Conservation (phyloP, 192 early-diverging fungal genomes). For the Geranomyces variabilis region DNA sequence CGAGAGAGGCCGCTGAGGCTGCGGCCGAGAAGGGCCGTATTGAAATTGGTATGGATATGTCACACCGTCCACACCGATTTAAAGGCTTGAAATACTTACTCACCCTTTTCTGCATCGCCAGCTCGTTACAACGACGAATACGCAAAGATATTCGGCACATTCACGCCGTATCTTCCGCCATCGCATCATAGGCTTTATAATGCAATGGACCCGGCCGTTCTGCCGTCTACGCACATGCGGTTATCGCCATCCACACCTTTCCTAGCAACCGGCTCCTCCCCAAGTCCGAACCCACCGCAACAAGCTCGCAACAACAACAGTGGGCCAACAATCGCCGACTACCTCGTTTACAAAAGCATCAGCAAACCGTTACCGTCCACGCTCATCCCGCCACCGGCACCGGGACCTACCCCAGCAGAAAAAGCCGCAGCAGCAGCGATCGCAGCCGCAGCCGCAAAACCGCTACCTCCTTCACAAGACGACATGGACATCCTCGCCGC, state of each 20-base stretch:
- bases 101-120: neutral
- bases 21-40: neutral
- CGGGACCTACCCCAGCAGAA: neutral
- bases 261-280: neutral
- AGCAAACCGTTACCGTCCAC: slow-evolving; percentile 1
- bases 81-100: neutral
- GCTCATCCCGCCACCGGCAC: neutral
- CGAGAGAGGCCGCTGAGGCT: neutral
- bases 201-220: slow-evolving; percentile 1
- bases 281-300: neutral
- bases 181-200: slow-evolving; percentile 8
- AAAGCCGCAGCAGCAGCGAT: neutral
- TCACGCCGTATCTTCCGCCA: slow-evolving; percentile 27
- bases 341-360: slow-evolving; percentile 14
- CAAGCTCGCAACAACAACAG: too few relatives aligned
- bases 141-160: slow-evolving; percentile 32
- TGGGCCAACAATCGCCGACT: slow-evolving; percentile 9
- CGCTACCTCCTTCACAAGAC: neutral
- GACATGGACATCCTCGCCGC: slow-evolving; percentile 13
- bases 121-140: slow-evolving; percentile 36
- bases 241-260: neutral
- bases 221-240: neutral
- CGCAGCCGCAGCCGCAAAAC: neutral
- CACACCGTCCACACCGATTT: neutral
- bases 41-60: neutral